Evolutionary conservation across 495 filamentous ascomycete genomes (phyloP).

Genomic region (Penicillium crystallinum): DNA sequence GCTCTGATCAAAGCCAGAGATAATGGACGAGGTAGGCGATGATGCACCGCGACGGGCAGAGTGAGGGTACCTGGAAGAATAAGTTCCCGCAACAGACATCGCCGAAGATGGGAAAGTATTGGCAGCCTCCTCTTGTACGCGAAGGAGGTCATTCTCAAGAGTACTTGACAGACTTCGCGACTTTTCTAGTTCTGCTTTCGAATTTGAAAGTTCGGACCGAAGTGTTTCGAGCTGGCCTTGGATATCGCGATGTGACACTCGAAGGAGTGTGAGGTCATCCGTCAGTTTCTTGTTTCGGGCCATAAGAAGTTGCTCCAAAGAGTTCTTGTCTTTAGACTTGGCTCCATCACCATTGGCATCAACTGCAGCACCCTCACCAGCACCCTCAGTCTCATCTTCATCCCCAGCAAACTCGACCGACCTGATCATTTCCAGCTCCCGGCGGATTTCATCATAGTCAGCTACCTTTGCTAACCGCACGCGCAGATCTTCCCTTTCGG

Average conservation of each 20-base stretch:
- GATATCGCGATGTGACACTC: constrained; percentile 91
- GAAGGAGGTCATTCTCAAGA: constrained; percentile 86
- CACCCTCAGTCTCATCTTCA: constrained; percentile 66
- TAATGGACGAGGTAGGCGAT: constrained; percentile 97
- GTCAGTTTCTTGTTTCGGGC: constrained; percentile 93
- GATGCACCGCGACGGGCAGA: constrained; percentile 63
- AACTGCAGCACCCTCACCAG: constrained; percentile 23
- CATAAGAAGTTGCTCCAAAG: constrained; percentile 82
- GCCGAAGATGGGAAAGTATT: constrained; percentile 80
- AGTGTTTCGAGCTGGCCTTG: constrained; percentile 73
- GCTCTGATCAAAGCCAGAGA: constrained; percentile 80
- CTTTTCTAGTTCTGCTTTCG: constrained; percentile 81
- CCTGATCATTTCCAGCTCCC: constrained; percentile 92
- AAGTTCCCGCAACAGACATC: constrained; percentile 90
- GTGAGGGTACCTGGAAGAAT: constrained; percentile 74
- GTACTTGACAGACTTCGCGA: constrained; percentile 78
- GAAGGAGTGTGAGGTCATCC: constrained; percentile 85
- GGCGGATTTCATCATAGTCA: constrained; percentile 94
- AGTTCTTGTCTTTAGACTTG: constrained; percentile 65
- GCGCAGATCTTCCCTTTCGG: constrained; percentile 74
- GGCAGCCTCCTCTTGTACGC: constrained; percentile 76
- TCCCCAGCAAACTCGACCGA: constrained; percentile 93
- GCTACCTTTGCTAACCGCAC: constrained; percentile 79
- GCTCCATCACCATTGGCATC: constrained; percentile 44
- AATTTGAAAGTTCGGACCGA: constrained; percentile 76